Evolutionary conservation across 352 stramenopile species (phyloP).

Genomic region (Pythium angustatum): DNA sequence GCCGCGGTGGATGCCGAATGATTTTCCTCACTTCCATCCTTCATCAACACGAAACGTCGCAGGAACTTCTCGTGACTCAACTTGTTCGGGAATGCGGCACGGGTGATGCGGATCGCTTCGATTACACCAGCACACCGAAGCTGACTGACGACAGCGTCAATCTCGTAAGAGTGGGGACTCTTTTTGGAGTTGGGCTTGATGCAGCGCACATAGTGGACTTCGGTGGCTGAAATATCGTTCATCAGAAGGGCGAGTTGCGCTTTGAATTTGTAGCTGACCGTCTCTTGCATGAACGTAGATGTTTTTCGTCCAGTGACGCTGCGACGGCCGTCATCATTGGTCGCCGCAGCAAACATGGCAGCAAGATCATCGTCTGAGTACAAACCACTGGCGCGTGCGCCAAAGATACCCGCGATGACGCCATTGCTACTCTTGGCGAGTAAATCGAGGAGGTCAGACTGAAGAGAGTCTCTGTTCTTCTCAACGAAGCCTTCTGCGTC

Average conservation of each 20-base stretch:
- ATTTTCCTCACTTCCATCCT: conserved; percentile 30
- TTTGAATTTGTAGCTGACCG: conserved; percentile 90
- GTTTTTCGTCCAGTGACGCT: conserved; percentile 56
- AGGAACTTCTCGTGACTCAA: conserved; percentile 92
- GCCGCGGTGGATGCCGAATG: conserved; percentile 49
- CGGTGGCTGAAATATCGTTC: conserved; percentile 82
- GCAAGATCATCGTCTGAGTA: conserved; percentile 67
- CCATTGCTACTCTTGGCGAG: conserved; percentile 67
- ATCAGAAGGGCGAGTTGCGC: conserved; percentile 84
- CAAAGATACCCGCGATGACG: conserved; percentile 75
- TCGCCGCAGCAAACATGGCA: conserved; percentile 47
- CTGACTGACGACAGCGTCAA: conserved; percentile 82
- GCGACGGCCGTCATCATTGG: conserved; percentile 42
- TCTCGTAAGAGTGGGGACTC: conserved; percentile 80
- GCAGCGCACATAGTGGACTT: conserved; percentile 89
- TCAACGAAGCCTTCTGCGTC: conserved; percentile 82
- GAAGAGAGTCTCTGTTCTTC: conserved; percentile 88
- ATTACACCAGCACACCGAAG: conserved; percentile 89
- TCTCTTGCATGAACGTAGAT: conserved; percentile 87
- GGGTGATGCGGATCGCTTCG: conserved; percentile 90
- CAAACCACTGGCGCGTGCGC: conserved; percentile 45
- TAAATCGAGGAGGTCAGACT: conserved; percentile 75
- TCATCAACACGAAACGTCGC: conserved; percentile 79
- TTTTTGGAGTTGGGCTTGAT: conserved; percentile 92
- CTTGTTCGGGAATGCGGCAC: conserved; percentile 92